These are phyloP conservation scores for Crithidia sp. DNA, from an alignment of 208 protist genomes.

Conservation along the genomic window DNA sequence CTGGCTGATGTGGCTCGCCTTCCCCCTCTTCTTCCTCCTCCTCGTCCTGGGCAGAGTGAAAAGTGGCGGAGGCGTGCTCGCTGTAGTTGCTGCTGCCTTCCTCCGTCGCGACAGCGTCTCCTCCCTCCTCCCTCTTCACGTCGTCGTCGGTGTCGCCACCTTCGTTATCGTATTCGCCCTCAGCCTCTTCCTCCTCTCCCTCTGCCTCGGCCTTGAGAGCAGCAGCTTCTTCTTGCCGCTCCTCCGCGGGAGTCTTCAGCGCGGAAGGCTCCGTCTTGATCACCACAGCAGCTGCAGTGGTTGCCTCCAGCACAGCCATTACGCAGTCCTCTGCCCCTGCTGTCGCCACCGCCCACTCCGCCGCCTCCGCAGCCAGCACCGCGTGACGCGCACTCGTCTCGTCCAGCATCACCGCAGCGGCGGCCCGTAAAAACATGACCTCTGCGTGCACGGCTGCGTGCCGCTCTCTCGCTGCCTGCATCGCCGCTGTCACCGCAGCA, in stretches of 20 bases:
- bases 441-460: constrained; percentile 4
- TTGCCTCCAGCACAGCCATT: neutral
- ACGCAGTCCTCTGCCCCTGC: neutral
- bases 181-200: constrained; percentile 17
- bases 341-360: constrained; percentile 2
- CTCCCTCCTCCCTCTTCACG: neutral
- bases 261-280: too few species aligned
- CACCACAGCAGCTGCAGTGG: neutral
- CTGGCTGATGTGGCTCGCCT: too few species aligned
- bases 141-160: neutral
- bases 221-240: constrained; percentile 3
- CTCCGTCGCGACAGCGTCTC: too few species aligned
- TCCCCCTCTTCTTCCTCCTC: too few species aligned
- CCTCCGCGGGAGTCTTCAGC: neutral
- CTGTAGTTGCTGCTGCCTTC: too few species aligned
- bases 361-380: neutral
- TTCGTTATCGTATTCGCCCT: constrained; percentile 13
- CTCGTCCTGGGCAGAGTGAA: too few species aligned
- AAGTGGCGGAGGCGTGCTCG: too few species aligned
- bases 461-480: constrained; percentile 11
- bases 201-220: constrained; percentile 1
- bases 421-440: constrained; percentile 15
- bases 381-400: constrained; percentile 3
- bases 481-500: neutral
- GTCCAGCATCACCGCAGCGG: neutral